Percentiles rank a stretch among this genome's conserved stretches.
Evolutionary conservation across 345 rosid species (phyloP).

Genomic region (Syzygium aqueum): DNA sequence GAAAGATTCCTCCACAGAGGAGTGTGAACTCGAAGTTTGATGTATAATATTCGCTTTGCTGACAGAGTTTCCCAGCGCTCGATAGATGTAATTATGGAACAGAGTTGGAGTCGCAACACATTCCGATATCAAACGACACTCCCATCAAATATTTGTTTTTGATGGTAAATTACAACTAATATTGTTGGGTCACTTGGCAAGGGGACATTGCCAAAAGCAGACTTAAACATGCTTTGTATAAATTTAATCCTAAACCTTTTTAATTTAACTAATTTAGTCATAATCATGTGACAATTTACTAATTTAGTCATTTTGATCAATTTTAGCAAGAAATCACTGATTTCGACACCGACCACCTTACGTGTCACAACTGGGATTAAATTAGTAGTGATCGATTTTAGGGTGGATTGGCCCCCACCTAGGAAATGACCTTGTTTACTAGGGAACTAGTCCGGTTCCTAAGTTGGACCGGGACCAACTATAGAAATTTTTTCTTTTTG

Average conservation of each 20-base stretch:
- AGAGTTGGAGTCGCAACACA: not conserved
- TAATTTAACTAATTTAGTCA: fast-evolving
- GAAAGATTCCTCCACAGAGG: not conserved
- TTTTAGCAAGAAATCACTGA: too few relatives aligned
- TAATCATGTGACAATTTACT: too few relatives aligned
- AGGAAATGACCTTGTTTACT: too few relatives aligned
- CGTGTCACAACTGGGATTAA: too few relatives aligned
- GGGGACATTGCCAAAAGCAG: not conserved
- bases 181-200: not conserved
- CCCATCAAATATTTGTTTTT: not conserved
- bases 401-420: too few relatives aligned
- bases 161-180: not conserved
- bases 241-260: fast-evolving
- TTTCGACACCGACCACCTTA: fast-evolving
- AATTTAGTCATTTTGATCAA: too few relatives aligned
- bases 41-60: not conserved
- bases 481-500: too few relatives aligned
- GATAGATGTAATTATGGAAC: not conserved
- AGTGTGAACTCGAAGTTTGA: not conserved
- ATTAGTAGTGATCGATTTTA: too few relatives aligned
- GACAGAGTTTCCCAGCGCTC: not conserved
- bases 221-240: not conserved
- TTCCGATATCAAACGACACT: not conserved
- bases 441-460: too few relatives aligned
- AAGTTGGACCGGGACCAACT: too few relatives aligned